Evolutionary conservation across 2,329 filamentous ascomycete genomes (phyloP), one percentile per base, ranked within the genome.

Genomic region (Apiospora sp.): DNA sequence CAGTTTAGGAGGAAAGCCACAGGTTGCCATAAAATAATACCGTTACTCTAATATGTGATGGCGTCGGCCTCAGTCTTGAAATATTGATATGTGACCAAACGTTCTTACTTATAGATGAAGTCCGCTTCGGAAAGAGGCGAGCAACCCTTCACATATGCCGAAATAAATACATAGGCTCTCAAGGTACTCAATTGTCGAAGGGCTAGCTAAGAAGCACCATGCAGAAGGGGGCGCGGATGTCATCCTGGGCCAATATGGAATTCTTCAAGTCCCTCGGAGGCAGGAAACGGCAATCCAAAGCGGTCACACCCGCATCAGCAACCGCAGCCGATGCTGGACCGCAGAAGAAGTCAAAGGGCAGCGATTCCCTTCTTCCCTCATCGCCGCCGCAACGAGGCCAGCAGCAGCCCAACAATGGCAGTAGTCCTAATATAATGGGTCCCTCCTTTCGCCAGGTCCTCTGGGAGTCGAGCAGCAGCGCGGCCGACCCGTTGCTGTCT

Each of bases 221-320:
- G 34, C 8, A 41, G 34, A 64, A 64, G 30, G 34, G 34, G 34
- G 34, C 34, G 34, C 30, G 30, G 58, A 24, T 64, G 58, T 13
- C 19, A 64, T 64, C 58, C 41, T 19, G 10, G 10, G 16, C 34
- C 58, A 64, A n/a, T 64, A 64, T 64, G 58, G 58, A 64, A 12
- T 64, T 64, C 58, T 64, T 64, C 10, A 64, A 41, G 58, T 64
- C 58, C 8, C 41, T 64, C 19, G 58, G 37, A 41, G 37, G 58
- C 19, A 64, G 34, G 34, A 64, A 64, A 64, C 58, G 58, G 10
- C 58, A 64, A 41, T 41, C 58, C 58, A 64, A 64, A 19, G 58
- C 34, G 58, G 58, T 37, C 37, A 64, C 58, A 64, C 58, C 34
- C n/a, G 19, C n/a, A 64, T 14, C 13, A 34, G 3, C 34, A 14